A percentile compares a stretch with the other conserved stretches of the same genome.
Evolutionary conservation across 371 early-diverging fungal genomes (phyloP).

Genomic region (Zancudomyces culisetae): DNA sequence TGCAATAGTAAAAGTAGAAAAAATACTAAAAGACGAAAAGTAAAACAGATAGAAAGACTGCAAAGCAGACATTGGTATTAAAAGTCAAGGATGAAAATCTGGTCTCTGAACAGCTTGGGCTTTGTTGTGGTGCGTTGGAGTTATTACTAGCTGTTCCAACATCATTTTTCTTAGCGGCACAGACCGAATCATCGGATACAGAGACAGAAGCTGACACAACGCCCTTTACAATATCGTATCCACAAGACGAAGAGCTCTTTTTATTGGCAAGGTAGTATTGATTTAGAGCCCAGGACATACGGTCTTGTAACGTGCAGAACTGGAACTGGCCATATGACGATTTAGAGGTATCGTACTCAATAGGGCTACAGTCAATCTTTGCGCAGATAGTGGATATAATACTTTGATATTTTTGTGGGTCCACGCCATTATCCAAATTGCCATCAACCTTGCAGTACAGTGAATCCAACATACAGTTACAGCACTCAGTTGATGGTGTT

Average conservation of each 20-base stretch:
- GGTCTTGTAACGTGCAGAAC: constrained; percentile 11
- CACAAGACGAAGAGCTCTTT: constrained; percentile 4
- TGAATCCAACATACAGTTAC: constrained; percentile 45
- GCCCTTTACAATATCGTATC: not conserved
- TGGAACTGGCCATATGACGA: constrained; percentile 16
- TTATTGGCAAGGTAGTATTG: constrained; percentile 12
- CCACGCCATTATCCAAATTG: constrained; percentile 5
- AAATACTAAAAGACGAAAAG: too few species aligned
- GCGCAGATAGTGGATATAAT: constrained; percentile 9
- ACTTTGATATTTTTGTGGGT: constrained; percentile 6
- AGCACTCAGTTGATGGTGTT: constrained; percentile 43
- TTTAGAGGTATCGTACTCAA: constrained; percentile 10
- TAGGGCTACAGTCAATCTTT: constrained; percentile 13
- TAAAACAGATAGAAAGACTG: too few species aligned
- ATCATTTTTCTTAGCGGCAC: constrained; percentile 11
- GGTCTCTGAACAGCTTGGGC: too few species aligned
- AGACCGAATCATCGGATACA: constrained; percentile 9
- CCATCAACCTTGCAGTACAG: constrained; percentile 27
- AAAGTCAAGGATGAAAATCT: too few species aligned
- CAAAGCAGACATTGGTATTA: too few species aligned
- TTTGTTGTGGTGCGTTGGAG: too few species aligned
- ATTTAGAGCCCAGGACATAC: constrained; percentile 18
- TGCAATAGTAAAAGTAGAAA: too few species aligned
- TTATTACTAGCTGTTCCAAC: not conserved
- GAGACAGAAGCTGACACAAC: not conserved